Percentiles rank a stretch among this genome's conserved stretches.
Evolutionary conservation across 768 basidiomycete genomes (phyloP).

Genomic region (Suillus clintonianus): DNA sequence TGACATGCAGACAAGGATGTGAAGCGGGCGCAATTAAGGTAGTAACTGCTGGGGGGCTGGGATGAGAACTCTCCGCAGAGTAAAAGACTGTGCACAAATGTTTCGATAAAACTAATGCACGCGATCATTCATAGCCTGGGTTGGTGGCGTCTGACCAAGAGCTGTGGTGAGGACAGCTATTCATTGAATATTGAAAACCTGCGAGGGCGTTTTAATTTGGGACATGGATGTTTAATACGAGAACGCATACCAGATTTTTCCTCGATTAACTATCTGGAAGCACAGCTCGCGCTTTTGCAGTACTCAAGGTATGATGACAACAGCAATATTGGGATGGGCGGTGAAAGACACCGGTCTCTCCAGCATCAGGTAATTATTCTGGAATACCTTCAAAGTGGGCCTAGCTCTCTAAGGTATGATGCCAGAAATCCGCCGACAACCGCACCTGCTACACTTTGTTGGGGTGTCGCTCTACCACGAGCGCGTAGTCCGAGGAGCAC

Average conservation of each 20-base stretch:
- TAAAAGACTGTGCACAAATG: conserved; percentile 56
- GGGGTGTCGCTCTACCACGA: conserved; percentile 99
- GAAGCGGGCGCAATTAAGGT: conserved; percentile 82
- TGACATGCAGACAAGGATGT: conserved; percentile 91
- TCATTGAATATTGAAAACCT: conserved; percentile 98
- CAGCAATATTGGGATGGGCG: conserved; percentile 84
- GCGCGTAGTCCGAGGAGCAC: conserved; percentile 92
- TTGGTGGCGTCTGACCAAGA: conserved; percentile 85
- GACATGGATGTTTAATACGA: neutral
- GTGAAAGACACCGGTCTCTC: conserved; percentile 85
- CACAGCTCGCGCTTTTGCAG: conserved; percentile 89
- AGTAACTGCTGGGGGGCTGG: conserved; percentile 91
- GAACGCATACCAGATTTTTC: conserved; percentile 77
- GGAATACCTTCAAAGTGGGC: conserved; percentile 91
- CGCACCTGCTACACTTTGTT: conserved; percentile 95
- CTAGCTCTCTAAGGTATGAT: conserved; percentile 91
- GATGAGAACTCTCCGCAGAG: neutral
- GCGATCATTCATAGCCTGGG: conserved; percentile 98
- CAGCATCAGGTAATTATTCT: conserved; percentile 92
- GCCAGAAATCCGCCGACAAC: conserved; percentile 96
- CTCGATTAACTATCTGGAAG: conserved; percentile 82
- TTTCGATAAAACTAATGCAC: conserved; percentile 97
- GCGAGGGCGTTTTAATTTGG: neutral
- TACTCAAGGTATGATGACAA: conserved; percentile 96
- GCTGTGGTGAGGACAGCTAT: conserved; percentile 96